phyloP scores from a whole-genome alignment of 306 rosid genomes.

The Bauhinia variegata region DNA sequence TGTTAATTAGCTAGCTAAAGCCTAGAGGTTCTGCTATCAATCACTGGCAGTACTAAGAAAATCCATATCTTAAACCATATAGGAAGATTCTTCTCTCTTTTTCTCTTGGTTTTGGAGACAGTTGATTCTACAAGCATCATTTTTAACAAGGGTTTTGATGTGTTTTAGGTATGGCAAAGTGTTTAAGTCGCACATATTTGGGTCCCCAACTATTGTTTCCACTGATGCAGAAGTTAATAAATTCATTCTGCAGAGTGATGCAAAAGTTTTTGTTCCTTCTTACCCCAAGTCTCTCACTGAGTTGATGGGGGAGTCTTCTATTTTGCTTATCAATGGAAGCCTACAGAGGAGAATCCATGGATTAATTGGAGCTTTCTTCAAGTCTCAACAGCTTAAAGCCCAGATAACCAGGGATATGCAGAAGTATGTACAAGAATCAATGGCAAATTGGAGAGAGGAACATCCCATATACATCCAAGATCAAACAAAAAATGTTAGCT shows the following conservation, averaged over 20 bases:
- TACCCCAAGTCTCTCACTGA: constrained; percentile 85
- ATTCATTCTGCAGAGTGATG: constrained; percentile 88
- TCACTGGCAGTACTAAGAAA: neutral
- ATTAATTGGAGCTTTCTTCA: constrained; percentile 86
- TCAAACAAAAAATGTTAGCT: constrained; percentile 76
- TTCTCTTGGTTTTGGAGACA: constrained; percentile 3
- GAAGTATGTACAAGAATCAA: constrained; percentile 65
- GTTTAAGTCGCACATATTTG: constrained; percentile 96
- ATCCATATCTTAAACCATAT: too few species aligned
- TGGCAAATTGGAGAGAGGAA: constrained; percentile 75
- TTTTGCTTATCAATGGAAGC: constrained; percentile 90
- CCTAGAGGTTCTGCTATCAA: neutral
- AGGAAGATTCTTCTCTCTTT: too few species aligned
- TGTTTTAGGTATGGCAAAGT: constrained; percentile 84
- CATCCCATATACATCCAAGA: constrained; percentile 74
- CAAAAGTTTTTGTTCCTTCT: constrained; percentile 85
- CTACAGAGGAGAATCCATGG: constrained; percentile 95
- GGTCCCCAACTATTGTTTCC: constrained; percentile 82
- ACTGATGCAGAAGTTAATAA: constrained; percentile 89
- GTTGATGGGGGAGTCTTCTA: constrained; percentile 95
- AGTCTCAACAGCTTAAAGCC: constrained; percentile 81
- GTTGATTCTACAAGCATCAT: neutral
- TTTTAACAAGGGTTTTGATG: neutral
- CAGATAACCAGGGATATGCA: constrained; percentile 87
- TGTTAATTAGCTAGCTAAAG: too few species aligned